Evolutionary conservation across 1,284 basidiomycete genomes (phyloP).

Genomic region (Rhodofomes roseus): DNA sequence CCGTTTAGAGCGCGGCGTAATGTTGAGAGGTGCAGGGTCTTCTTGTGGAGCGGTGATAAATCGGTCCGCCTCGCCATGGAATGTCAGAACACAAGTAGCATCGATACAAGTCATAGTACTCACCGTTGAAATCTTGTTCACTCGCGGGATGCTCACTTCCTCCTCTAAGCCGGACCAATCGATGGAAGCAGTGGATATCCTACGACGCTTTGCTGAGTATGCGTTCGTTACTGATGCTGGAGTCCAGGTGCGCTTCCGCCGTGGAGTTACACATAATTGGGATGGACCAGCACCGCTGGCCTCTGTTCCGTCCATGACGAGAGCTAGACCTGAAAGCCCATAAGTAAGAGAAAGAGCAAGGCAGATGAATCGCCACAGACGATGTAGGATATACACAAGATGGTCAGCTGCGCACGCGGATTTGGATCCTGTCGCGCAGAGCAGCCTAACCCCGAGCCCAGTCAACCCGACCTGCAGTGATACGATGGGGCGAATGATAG

Average conservation of each 20-base stretch:
- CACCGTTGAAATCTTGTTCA: slow-evolving; percentile 3
- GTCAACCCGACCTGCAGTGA: background rate
- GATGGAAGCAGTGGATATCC: slow-evolving; percentile 26
- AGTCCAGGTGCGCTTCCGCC: slow-evolving; percentile 25
- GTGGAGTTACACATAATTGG: slow-evolving; percentile 14
- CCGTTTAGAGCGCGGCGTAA: slow-evolving; percentile 43
- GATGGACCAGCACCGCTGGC: background rate
- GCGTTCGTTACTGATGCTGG: slow-evolving; percentile 30
- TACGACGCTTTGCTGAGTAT: slow-evolving; percentile 31
- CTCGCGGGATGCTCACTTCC: slow-evolving; percentile 12
- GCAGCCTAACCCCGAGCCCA: background rate
- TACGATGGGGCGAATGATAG: no score
- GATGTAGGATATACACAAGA: background rate
- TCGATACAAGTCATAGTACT: slow-evolving; percentile 3
- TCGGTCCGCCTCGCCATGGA: slow-evolving; percentile 41
- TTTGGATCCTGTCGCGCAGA: background rate
- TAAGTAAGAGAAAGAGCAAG: background rate
- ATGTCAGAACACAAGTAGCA: background rate
- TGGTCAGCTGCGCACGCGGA: background rate
- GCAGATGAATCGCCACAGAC: no score
- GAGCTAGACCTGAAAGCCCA: background rate
- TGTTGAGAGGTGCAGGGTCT: slow-evolving; percentile 37
- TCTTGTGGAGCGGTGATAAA: slow-evolving; percentile 40
- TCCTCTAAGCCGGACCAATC: slow-evolving; percentile 13
- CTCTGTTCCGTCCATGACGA: background rate